Base-by-base conservation (phyloP, 2,329 filamentous ascomycete species). In the Pestalotiopsis sp. region DNA sequence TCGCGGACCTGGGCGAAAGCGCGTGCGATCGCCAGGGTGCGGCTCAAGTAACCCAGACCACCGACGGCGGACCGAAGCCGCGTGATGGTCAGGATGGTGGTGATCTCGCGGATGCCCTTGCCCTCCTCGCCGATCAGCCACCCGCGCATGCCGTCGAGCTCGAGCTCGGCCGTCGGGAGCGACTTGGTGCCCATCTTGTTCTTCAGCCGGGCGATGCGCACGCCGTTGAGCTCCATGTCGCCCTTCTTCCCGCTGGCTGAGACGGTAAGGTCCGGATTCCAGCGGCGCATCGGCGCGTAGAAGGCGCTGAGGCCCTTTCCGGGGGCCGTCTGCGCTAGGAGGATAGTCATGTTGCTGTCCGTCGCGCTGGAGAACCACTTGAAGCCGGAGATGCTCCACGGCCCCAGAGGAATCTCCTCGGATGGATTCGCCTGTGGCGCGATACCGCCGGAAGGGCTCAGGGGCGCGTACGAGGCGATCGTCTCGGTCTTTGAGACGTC, bases 351-450 rank as follows among this genome's bases (percentile, higher is more conserved):
- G 59, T 90, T 83, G 0, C 85, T 84, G 73, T 91, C 89, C 0
- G 88, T 91, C 0, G 89, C 89, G 7, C 84, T 87, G 41, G 84
- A 88, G 77, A 91, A 91, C 84, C 88, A 91, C 71, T 90, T 90
- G 79, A 90, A 90, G 1, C 89, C 89, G 64, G 83, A 82, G 68
- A 91, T 83, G 4, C 74, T 75, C 82, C 84, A 88, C 7, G 75
- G 76, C 5, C 75, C 75, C 4, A 75, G 66, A 1, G 73, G 73
- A 4, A 73, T 70, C 9, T 57, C 65, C 59, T 68, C 41, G 65
- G 56, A 12, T 49, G 74, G 67, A 66, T 71, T 68, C 59, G 73
- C 66, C 9, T 58, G 36, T 12, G 72, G 57, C 63, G 71, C 36
- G 25, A 72, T 61, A 31, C 69, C 13, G 20, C 4, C 57, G 14